Base-by-base conservation (phyloP, 2,329 filamentous ascomycete genomes). In the Fusarium brevicatenulatum region DNA sequence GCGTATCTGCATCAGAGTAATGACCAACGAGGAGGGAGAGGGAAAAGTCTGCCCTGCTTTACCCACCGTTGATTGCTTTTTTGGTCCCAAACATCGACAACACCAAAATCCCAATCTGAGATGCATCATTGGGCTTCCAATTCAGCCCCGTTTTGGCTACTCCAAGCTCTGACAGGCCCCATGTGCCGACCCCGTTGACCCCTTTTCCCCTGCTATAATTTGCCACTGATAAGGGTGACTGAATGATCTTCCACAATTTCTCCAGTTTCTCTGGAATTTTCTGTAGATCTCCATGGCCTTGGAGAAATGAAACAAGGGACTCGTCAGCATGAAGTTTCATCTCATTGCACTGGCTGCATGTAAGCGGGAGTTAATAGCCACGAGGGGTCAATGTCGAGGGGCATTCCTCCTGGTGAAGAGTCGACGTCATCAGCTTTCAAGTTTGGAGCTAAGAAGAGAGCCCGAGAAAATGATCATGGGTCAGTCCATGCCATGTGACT, bases 261-360 rank as follows among this genome's bases (percentile, higher is more conserved):
- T 61, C 68, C 71, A 65, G 18, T 54, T 32, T 69, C 30, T 55
- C 28, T 63, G 58, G 47, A 68, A 68, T 49, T 60, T 62, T 66
- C 60, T 59, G 65, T 70, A 72, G 74, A 76, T 76, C 71, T 63
- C 28, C 56, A 58, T 58, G 34, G 63, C 60, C 61, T 64, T 71
- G 57, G 28, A 60, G 64, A 39, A 73, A 68, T 73, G 75, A 77
- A 77, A 77, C 76, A 77, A 63, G 70, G 70, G 65, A 63, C 71
- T 77, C 72, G 76, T 77, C 76, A 77, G 70, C 74, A 46, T 52
- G 30, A 52, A 37, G 70, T 73, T 65, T 65, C 72, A 70, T 66
- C 36, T 61, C 57, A 66, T 36, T 25, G n/a, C 18, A 21, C n/a
- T 19, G 30, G 13, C 30, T 36, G n/a, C 9, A 25, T 50, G 49